Evolutionary conservation across 73 alveolate genomes (phyloP).

Genomic region (Tetrahymena elliotti): DNA sequence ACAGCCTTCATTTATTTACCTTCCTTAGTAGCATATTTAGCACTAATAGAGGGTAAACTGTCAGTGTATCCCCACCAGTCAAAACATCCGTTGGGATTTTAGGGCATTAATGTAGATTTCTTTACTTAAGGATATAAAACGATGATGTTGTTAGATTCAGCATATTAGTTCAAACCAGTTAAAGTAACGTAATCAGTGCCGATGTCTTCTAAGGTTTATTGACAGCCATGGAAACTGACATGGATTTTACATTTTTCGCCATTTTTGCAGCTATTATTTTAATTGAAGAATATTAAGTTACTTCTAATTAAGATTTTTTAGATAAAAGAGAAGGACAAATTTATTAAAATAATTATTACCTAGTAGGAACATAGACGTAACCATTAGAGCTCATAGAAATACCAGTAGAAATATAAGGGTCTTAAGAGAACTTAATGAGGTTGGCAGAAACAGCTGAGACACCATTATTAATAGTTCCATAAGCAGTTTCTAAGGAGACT

Average conservation of each 20-base stretch:
- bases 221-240: constrained; percentile 52
- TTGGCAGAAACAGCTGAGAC: neutral
- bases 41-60: neutral
- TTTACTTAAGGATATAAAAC: constrained; percentile 44
- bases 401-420: neutral
- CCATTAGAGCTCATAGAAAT: neutral
- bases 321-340: neutral
- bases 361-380: neutral
- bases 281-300: neutral
- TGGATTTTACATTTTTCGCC: constrained; percentile 34
- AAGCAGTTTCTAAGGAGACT: neutral
- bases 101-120: neutral
- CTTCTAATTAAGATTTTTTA: too few species aligned
- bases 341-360: neutral
- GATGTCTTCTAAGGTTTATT: constrained; percentile 13
- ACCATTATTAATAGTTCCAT: neutral
- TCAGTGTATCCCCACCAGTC: constrained; percentile 65
- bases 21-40: constrained; percentile 24
- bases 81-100: constrained; percentile 55
- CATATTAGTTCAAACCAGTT: constrained; percentile 30
- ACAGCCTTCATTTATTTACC: constrained; percentile 40
- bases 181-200: constrained; percentile 13
- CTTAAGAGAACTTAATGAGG: neutral
- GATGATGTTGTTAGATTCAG: constrained; percentile 47
- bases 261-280: neutral